Evolutionary conservation across 1,139 yeast genomes (phyloP).

Genomic region (Zygosaccharomyces pseudobailii): DNA sequence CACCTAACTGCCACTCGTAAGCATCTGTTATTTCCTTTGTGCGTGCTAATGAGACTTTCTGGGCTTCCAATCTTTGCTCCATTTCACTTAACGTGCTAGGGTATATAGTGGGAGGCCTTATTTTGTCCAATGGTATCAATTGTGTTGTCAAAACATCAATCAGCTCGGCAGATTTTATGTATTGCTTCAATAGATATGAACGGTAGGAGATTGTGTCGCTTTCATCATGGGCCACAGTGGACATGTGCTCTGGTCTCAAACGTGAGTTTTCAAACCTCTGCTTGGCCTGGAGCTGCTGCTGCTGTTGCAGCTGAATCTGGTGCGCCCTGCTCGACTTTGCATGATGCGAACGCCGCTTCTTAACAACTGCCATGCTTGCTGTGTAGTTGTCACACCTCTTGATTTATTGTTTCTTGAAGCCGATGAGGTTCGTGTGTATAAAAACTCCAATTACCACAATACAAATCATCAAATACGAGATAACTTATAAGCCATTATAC

Average conservation of each 20-base stretch:
- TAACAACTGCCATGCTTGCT: constrained; percentile 18
- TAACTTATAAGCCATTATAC: neutral
- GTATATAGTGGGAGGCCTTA: constrained; percentile 22
- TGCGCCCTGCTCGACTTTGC: constrained; percentile 11
- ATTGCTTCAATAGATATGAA: constrained; percentile 25
- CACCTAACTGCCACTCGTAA: constrained; percentile 4
- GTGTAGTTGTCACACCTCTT: neutral
- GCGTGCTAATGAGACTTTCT: constrained; percentile 11
- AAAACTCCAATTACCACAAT: neutral
- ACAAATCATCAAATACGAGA: neutral
- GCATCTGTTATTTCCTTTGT: constrained; percentile 6
- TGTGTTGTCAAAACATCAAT: constrained; percentile 26
- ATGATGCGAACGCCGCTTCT: constrained; percentile 18
- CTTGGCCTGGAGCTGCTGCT: constrained; percentile 16
- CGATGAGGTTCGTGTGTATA: neutral
- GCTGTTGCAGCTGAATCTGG: constrained; percentile 15
- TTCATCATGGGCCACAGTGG: constrained; percentile 31
- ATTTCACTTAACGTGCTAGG: constrained; percentile 11
- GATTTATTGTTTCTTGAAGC: neutral
- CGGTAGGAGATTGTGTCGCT: constrained; percentile 33
- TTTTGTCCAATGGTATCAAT: constrained; percentile 21
- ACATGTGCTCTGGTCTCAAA: constrained; percentile 27
- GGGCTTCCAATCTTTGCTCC: constrained; percentile 12
- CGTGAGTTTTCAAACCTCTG: constrained; percentile 21
- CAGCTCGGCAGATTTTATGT: constrained; percentile 19